Conservation (phyloP, 345 rosid species). For the Acer negundo region DNA sequence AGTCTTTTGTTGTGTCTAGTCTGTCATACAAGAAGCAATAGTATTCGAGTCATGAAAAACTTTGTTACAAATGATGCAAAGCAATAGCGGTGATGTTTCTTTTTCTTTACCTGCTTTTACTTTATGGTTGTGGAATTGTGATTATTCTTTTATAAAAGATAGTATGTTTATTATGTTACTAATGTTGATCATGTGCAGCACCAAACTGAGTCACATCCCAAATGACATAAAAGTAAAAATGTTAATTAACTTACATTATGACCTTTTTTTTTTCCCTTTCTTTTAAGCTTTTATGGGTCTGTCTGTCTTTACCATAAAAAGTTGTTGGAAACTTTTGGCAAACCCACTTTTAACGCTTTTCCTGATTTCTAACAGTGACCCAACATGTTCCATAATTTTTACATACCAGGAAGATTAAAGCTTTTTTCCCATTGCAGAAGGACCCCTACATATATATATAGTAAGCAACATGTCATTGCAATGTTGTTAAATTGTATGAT, state of each 20-base stretch:
- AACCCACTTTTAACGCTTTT: not conserved
- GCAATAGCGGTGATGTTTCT: constrained; percentile 37
- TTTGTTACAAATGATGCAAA: constrained; percentile 41
- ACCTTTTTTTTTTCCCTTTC: not conserved
- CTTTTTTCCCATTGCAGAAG: too few species aligned
- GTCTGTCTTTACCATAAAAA: not conserved
- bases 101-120: constrained; percentile 22
- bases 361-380: not conserved
- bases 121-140: constrained; percentile 28
- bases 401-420: not conserved
- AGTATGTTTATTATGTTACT: not conserved
- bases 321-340: not conserved
- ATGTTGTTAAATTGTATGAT: not conserved
- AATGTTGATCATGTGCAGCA: constrained; percentile 14
- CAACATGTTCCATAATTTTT: not conserved
- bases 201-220: constrained; percentile 17
- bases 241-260: constrained; percentile 11
- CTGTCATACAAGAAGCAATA: constrained; percentile 36
- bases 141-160: not conserved
- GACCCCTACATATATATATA: too few species aligned
- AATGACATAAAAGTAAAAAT: constrained; percentile 18
- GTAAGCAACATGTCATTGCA: not conserved
- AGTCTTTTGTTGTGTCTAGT: constrained; percentile 28
- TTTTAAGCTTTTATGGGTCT: constrained; percentile 1
- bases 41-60: constrained; percentile 29